phyloP scores from a whole-genome alignment of 768 basidiomycete genomes.

The Floccularia luteovirens region DNA sequence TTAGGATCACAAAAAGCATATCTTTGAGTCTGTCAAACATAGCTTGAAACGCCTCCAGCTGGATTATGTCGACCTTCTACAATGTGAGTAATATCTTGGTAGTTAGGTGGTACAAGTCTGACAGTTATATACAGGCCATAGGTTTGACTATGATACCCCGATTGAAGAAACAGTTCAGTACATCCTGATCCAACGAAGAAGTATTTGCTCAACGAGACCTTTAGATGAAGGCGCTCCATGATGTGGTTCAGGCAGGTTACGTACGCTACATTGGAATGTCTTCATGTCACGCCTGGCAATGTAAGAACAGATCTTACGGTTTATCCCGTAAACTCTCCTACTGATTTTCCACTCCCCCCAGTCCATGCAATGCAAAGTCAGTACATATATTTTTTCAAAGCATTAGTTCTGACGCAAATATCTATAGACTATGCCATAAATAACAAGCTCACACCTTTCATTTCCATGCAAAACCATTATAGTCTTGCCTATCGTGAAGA shows the following conservation, averaged over 20 bases:
- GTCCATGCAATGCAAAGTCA: constrained; percentile 52
- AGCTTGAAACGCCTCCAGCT: constrained; percentile 61
- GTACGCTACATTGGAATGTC: constrained; percentile 56
- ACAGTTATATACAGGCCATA: constrained; percentile 27
- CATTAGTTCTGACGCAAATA: not conserved
- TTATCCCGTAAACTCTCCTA: not conserved
- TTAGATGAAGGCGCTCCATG: constrained; percentile 65
- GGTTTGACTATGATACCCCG: constrained; percentile 50
- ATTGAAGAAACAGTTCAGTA: constrained; percentile 43
- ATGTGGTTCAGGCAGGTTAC: constrained; percentile 58
- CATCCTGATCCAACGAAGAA: not conserved
- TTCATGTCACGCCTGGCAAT: constrained; percentile 49
- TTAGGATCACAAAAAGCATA: constrained; percentile 37
- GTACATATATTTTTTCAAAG: constrained; percentile 3
- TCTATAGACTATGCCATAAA: constrained; percentile 47
- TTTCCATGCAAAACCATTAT: constrained; percentile 66
- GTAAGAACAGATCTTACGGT: constrained; percentile 15
- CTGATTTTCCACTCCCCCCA: constrained; percentile 10
- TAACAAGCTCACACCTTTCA: constrained; percentile 50
- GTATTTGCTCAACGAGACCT: not conserved
- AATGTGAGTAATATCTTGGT: constrained; percentile 32
- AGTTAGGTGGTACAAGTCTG: not conserved
- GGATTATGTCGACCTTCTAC: constrained; percentile 72
- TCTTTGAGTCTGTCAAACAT: constrained; percentile 60
- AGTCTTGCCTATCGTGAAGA: constrained; percentile 57